phyloP scores from a whole-genome alignment of 2,329 filamentous ascomycete genomes.

The Xylariaceae sp. region DNA sequence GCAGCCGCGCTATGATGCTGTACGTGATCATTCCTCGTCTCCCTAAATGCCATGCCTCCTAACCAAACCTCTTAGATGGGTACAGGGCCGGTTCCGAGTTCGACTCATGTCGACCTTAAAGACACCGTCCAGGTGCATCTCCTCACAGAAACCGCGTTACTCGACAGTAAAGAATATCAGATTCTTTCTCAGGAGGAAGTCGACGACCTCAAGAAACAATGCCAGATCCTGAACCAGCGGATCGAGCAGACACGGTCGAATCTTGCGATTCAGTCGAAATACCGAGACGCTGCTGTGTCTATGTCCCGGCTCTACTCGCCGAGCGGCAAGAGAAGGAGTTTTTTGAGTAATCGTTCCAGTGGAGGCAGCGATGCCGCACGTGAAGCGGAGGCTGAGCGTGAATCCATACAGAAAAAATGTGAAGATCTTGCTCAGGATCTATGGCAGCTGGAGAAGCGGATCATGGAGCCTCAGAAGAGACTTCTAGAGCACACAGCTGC shows the following conservation, averaged over 20 bases:
- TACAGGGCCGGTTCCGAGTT: slow-evolving; percentile 48
- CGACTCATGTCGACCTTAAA: slow-evolving; percentile 55
- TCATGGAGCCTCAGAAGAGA: slow-evolving; percentile 69
- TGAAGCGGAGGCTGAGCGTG: slow-evolving; percentile 70
- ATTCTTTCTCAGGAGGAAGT: slow-evolving; percentile 89
- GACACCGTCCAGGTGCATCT: slow-evolving; percentile 83
- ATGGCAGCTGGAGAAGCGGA: slow-evolving; percentile 71
- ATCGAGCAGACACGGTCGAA: slow-evolving; percentile 79
- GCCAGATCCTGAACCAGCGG: slow-evolving; percentile 65
- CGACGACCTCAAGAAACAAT: slow-evolving; percentile 85
- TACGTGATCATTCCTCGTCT: slow-evolving; percentile 31
- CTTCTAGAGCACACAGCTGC: slow-evolving; percentile 89
- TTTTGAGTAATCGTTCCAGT: slow-evolving; percentile 46
- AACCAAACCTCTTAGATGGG: slow-evolving; percentile 40
- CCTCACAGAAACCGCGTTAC: slow-evolving; percentile 86
- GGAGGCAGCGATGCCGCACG: slow-evolving; percentile 45
- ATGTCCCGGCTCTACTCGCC: slow-evolving; percentile 75
- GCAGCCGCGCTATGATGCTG: slow-evolving; percentile 52
- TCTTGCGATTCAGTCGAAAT: slow-evolving; percentile 85
- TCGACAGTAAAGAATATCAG: slow-evolving; percentile 80
- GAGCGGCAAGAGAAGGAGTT: slow-evolving; percentile 40
- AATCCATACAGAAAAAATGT: slow-evolving; percentile 72
- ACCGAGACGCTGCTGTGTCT: slow-evolving; percentile 86
- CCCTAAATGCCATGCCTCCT: neutral
- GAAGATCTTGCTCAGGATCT: slow-evolving; percentile 80